Evolutionary conservation across 306 rosid genomes (phyloP), one percentile per base, ranked within the genome.

Genomic region (Casuarina glauca): DNA sequence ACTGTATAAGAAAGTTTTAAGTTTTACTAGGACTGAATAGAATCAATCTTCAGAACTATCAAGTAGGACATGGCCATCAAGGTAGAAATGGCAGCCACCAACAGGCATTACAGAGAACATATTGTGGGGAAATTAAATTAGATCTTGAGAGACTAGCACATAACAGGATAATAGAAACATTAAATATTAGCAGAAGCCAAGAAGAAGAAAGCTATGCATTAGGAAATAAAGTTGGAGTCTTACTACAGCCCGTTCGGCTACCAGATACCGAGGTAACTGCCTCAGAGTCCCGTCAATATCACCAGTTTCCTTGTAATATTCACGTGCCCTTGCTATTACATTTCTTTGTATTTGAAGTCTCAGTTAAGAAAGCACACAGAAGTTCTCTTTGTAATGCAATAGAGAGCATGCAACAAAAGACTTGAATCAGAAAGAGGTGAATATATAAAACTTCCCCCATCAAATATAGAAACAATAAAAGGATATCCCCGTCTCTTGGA

Each of bases 401-500:
- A 58, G 50, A 85, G 60, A 80, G 79, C 35, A 69, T 70, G 76
- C 13, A 74, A 80, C 45, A 76, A 88, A 78, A 35, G 46, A 77
- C 57, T 60, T 39, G 26, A 58, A 76, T 43, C 17, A 55, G 78
- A 75, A 71, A 74, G 69, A 35, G 76, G 70, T 17, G 51, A 80
- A 55, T 10, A 68, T 7, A 76, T 35, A 78, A 4, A 36, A 1
- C 41, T 80, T 49, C 39, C 53, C 36, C 19, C 48, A 49, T 44
- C 19, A 70, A 64, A 13, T n/a, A 61, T 10, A 79, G 66, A 70
- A 74, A 72, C 57, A 74, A 57, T 64, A 85, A 86, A 89, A 95
- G 99, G 99, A 95, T 95, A 95, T 95, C 97, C 72, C 97, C 97
- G 61, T 89, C 97, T 85, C 97, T 91, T 83, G 99, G 99, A 88